Evolutionary conservation across 495 filamentous ascomycete genomes (phyloP), one percentile per base, ranked within the genome.

Genomic region (Penicillium riverlandense): DNA sequence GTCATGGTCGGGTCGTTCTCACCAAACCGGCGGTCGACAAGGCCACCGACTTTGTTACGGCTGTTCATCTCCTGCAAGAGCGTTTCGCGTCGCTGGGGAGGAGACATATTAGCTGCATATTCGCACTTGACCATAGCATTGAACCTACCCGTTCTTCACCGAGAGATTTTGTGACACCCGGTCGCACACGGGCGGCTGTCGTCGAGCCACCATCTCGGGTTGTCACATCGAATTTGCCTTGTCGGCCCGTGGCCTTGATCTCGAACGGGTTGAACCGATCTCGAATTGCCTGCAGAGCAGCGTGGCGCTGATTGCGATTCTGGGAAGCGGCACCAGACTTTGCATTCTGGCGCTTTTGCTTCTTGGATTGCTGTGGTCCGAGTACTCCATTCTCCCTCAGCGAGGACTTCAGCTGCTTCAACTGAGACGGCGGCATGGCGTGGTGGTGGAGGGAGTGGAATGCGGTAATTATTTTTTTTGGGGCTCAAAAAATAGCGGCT

Each of bases 201-300:
- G 68, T 64, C 37, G 70, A 74, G 38, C 60, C 70, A 28, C 61
- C 64, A 50, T 72, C 69, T 7, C 76, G 70, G 12, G 76, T 85
- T 11, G 77, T 88, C 2, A 79, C 77, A 33, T 88, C 81, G 51
- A 91, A 90, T 56, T 95, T 96, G 51, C 72, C 76, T 2, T 79
- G 79, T 28, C 78, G 70, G 0, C 77, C 67, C 16, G 80, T 76
- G 9, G 77, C 75, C 63, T 92, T 89, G 61, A 94, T 77, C 62
- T 98, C 92, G 62, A 97, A 98, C 3, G 92, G 92, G 65, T 96
- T 97, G 79, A 96, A 96, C 51, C 88, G 79, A 46, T 96, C 90
- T 50, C 92, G 84, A 58, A 97, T 96, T 39, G 76, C 77, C 54
- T 86, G 76, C 41, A 98, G 71, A 11, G 85, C 86, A 35, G 77